Base-by-base conservation (phyloP, 768 basidiomycete genomes). In the Leccinum aurantiacum region DNA sequence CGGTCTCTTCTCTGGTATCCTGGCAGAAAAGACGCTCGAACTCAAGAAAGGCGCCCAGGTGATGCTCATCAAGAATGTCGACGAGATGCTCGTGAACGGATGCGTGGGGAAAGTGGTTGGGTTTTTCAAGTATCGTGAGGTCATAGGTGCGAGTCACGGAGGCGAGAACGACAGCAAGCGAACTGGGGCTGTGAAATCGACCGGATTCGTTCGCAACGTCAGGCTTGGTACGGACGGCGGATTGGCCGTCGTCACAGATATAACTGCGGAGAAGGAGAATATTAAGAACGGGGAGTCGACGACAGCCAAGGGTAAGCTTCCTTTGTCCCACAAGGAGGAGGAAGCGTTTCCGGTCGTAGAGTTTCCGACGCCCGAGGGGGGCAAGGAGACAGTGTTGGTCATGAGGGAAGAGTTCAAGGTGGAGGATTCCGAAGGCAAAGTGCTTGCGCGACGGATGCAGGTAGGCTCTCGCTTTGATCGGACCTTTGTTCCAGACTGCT, bases 31-130 rank as follows among this genome's bases (percentile, higher is more conserved):
- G 47, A 69, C 67, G 3, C 78, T 92, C 10, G 73, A 77, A 3
- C 79, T 92, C 55, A 89, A 89, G 67, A 66, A 78, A 19, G 81
- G 82, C 38, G 82, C 85, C 10, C 89, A 90, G 65, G 81, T 83
- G 9, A 88, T 88, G 86, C 76, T 89, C 29, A 79, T 89, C 71
- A 89, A 89, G 31, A 33, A 33, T 11, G 75, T 84, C 49, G 85
- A 82, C 38, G 74, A 69, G 29, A 65, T 78, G 37, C 79, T 90
- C n/a, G 88, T 89, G 53, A 90, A 90, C 66, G 88, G 88, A 1
- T 83, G 81, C 41, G 82, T 89, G 56, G 88, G 31, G 31, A 33
- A 33, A 33, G 31, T 33, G 3, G 70, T 87, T 19, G 83, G 82
- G 1, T 90, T 90, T 69, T 74, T 64, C 46, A 62, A 53, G 27